These are phyloP conservation scores for Ustilago loliicola DNA, from an alignment of 1,284 basidiomycete genomes.

Conservation along the genomic window DNA sequence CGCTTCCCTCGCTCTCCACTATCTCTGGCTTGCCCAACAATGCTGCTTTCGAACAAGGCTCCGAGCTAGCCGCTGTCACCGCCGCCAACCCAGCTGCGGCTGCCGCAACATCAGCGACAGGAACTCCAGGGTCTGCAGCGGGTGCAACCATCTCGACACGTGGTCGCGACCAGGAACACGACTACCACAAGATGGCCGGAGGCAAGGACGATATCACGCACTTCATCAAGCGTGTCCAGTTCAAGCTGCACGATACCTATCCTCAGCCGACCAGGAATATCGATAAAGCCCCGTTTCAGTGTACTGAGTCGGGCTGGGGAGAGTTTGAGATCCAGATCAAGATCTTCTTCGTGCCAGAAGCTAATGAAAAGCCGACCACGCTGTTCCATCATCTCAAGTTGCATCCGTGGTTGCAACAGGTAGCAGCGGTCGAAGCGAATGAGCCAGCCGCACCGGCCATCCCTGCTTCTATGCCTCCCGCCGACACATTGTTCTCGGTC, in stretches of 20 bases:
- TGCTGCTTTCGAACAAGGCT: constrained; percentile 34
- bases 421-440: constrained; percentile 78
- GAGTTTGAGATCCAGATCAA: constrained; percentile 97
- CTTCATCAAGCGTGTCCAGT: constrained; percentile 85
- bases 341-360: constrained; percentile 90
- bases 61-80: constrained; percentile 36
- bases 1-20: constrained; percentile 69
- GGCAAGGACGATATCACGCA: constrained; percentile 69
- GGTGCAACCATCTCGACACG: constrained; percentile 56
- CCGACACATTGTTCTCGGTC: constrained; percentile 35
- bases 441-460: constrained; percentile 70
- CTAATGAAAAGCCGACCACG: constrained; percentile 88
- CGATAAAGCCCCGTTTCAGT: constrained; percentile 92
- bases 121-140: constrained; percentile 9
- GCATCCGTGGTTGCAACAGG: constrained; percentile 83
- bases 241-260: constrained; percentile 98
- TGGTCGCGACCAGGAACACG: constrained; percentile 62
- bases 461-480: constrained; percentile 42
- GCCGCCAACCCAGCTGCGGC: constrained; percentile 18
- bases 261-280: constrained; percentile 87
- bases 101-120: not conserved
- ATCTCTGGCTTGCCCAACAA: constrained; percentile 33
- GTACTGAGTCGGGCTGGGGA: constrained; percentile 98
- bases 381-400: constrained; percentile 94
- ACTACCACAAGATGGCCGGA: constrained; percentile 68